These are phyloP conservation scores for Geotrichum australiense DNA, from an alignment of 1,139 yeast genomes.

Conservation along the genomic window DNA sequence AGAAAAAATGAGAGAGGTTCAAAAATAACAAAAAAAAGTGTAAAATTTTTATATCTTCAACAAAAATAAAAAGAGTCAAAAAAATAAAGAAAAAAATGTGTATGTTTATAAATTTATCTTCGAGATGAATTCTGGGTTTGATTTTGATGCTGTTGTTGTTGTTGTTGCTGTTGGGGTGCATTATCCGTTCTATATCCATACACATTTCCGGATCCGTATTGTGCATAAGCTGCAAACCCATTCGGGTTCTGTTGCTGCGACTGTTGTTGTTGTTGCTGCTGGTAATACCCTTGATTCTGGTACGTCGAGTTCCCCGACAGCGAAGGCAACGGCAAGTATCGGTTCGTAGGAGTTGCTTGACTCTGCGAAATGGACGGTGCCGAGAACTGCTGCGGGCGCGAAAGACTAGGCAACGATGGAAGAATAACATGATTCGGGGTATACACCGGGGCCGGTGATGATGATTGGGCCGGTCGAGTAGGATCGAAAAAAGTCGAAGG, in stretches of 20 bases:
- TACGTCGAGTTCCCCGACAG: background rate
- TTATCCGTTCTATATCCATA: no score
- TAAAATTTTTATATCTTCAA: no score
- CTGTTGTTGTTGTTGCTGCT: conserved; percentile 12
- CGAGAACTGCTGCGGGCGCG: background rate
- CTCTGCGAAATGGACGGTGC: background rate
- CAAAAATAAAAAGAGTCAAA: no score
- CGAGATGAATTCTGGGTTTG: no score
- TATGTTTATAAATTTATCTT: no score
- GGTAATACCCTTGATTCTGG: conserved; percentile 1
- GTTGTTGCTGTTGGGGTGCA: no score
- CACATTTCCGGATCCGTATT: no score
- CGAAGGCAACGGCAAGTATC: conserved; percentile 10
- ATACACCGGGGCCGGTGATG: conserved; percentile 5
- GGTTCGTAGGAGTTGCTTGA: conserved; percentile 1
- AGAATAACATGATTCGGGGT: conserved; percentile 8
- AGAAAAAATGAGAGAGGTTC: no score
- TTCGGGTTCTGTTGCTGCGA: no score
- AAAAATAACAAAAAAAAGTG: no score
- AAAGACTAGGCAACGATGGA: conserved; percentile 11
- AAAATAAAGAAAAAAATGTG: no score
- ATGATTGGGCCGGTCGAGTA: conserved; percentile 6
- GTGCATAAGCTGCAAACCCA: no score
- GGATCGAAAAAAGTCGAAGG: conserved; percentile 8
- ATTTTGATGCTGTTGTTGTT: conserved; percentile 10